phyloP scores from a whole-genome alignment of 2,329 filamentous ascomycete genomes.

The Neurospora sp. region DNA sequence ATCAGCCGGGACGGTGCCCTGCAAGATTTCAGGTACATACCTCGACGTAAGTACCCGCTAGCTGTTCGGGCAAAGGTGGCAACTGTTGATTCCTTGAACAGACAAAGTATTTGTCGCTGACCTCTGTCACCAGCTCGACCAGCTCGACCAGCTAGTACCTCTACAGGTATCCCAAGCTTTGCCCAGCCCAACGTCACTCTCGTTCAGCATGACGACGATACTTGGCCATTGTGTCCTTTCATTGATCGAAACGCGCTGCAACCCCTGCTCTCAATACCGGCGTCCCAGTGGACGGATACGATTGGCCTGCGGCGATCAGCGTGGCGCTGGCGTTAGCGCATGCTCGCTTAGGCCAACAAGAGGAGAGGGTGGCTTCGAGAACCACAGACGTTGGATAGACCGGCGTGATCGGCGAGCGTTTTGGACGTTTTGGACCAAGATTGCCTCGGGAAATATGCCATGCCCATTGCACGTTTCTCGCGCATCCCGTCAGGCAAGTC shows the following conservation, averaged over 20 bases:
- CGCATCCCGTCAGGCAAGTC: slow-evolving; percentile 7
- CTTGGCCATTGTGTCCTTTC: neutral
- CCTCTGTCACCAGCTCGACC: neutral
- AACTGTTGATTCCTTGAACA: neutral
- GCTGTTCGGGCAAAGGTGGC: neutral
- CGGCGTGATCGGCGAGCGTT: slow-evolving; percentile 17
- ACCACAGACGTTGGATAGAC: slow-evolving; percentile 6
- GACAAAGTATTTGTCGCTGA: neutral
- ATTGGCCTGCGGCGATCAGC: slow-evolving; percentile 20
- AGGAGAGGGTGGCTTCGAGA: slow-evolving; percentile 13
- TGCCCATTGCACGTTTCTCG: slow-evolving; percentile 7
- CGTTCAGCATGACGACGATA: slow-evolving; percentile 1
- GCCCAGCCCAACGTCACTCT: slow-evolving; percentile 10
- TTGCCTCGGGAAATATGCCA: slow-evolving; percentile 20
- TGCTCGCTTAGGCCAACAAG: slow-evolving; percentile 16
- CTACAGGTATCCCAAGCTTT: neutral
- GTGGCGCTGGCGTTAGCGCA: slow-evolving; percentile 18
- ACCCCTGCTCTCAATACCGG: slow-evolving; percentile 18
- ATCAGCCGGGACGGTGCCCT: slow-evolving; percentile 8
- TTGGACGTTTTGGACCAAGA: slow-evolving; percentile 13
- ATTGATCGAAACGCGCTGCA: neutral
- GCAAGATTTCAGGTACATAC: neutral
- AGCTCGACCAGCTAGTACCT: neutral
- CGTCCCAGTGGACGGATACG: slow-evolving; percentile 15
- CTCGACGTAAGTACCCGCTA: slow-evolving; percentile 2